Evolutionary conservation across 352 stramenopile genomes (phyloP).

Genomic region (Pilasporangium apinafurcum): DNA sequence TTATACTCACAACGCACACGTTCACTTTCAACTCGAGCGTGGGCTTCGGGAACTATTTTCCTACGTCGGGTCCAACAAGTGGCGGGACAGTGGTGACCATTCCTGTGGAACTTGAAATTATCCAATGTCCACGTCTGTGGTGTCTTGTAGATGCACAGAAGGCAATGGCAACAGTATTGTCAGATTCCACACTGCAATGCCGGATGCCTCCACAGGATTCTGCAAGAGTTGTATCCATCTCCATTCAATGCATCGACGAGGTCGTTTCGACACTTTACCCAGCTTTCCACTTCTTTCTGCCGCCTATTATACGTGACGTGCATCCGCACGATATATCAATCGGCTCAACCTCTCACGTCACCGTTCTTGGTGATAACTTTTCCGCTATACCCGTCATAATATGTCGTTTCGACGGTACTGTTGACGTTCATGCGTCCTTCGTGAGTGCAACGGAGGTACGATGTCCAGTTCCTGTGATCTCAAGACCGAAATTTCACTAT

Average conservation of each 20-base stretch:
- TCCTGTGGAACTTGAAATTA: background rate
- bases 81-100: slow-evolving; percentile 28
- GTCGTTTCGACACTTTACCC: slow-evolving; percentile 14
- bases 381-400: slow-evolving; percentile 2
- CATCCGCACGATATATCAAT: slow-evolving; percentile 13
- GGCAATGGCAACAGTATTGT: slow-evolving; percentile 6
- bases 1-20: slow-evolving; percentile 14
- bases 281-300: slow-evolving; percentile 22
- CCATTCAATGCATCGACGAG: slow-evolving; percentile 19
- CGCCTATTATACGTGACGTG: slow-evolving; percentile 10
- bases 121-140: slow-evolving; percentile 12
- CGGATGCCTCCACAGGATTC: slow-evolving; percentile 8
- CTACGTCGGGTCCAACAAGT: slow-evolving; percentile 14
- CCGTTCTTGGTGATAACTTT: slow-evolving; percentile 19
- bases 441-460: slow-evolving; percentile 18
- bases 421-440: slow-evolving; percentile 3
- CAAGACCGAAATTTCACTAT: slow-evolving; percentile 7
- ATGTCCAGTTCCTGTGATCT: slow-evolving; percentile 14
- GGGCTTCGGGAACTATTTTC: slow-evolving; percentile 7
- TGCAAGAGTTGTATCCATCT: slow-evolving; percentile 8
- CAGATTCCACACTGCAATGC: slow-evolving; percentile 12
- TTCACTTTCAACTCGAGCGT: slow-evolving; percentile 20
- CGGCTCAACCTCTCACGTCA: slow-evolving; percentile 7
- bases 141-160: slow-evolving; percentile 19
- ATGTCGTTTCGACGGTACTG: slow-evolving; percentile 14